A percentile compares a stretch with the other conserved stretches of the same genome.
phyloP scores from a whole-genome alignment of 108 stramenopile genomes.

The Cyclotella distinguenda region DNA sequence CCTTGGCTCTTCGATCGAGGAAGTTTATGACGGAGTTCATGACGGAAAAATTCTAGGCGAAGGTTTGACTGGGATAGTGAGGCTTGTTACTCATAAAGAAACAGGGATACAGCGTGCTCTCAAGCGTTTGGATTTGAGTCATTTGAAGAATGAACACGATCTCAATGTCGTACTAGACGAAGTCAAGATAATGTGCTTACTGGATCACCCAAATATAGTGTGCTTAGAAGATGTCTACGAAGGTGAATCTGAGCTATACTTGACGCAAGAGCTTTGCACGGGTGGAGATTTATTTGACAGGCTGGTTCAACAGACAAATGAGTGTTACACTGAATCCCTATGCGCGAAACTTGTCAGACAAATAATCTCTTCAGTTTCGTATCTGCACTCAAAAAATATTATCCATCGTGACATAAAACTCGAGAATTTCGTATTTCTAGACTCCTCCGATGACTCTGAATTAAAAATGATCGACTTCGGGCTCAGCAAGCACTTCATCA shows the following conservation, averaged over 20 bases:
- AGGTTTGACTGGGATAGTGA: constrained; percentile 32
- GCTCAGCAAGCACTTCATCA: constrained; percentile 30
- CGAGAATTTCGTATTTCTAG: constrained; percentile 47
- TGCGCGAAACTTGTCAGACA: constrained; percentile 41
- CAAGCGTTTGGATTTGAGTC: constrained; percentile 30
- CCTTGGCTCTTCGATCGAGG: constrained; percentile 8
- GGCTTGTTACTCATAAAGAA: constrained; percentile 22
- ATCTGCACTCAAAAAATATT: constrained; percentile 62
- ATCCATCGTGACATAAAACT: constrained; percentile 80
- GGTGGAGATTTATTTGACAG: constrained; percentile 39
- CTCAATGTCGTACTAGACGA: constrained; percentile 26
- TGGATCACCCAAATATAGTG: constrained; percentile 44
- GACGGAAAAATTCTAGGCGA: constrained; percentile 27
- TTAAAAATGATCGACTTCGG: constrained; percentile 54
- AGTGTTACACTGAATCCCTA: constrained; percentile 37
- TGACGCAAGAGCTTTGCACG: constrained; percentile 36
- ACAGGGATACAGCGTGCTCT: constrained; percentile 31
- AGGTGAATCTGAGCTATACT: constrained; percentile 22
- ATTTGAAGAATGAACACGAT: constrained; percentile 8
- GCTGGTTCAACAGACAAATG: constrained; percentile 26
- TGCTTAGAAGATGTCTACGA: constrained; percentile 14
- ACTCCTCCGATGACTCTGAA: constrained; percentile 11
- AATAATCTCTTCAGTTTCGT: constrained; percentile 62
- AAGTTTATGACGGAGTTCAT: constrained; percentile 37
- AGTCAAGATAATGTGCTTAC: constrained; percentile 33